Conservation (phyloP, 352 stramenopile genomes). For the Saprolegnia diclina region DNA sequence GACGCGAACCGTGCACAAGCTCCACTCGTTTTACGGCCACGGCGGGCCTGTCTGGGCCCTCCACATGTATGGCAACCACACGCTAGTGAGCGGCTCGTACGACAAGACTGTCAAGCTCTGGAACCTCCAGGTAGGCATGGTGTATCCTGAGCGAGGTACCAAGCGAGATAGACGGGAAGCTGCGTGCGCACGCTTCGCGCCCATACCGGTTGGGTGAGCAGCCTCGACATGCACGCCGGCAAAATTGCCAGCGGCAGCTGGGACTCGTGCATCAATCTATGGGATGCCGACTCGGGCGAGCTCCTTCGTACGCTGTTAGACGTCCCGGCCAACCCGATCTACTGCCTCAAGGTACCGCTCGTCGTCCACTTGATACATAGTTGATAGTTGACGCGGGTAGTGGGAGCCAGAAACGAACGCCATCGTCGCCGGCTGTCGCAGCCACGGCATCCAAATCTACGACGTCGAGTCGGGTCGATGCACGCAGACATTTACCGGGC, state of each 20-base stretch:
- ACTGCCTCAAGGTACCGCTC: slow-evolving; percentile 30
- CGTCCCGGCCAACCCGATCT: slow-evolving; percentile 30
- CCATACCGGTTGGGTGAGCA: slow-evolving; percentile 28
- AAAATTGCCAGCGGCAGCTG: slow-evolving; percentile 17
- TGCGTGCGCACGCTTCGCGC: slow-evolving; percentile 31
- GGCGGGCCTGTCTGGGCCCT: slow-evolving; percentile 33
- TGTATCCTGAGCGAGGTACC: background rate
- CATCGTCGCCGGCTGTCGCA: slow-evolving; percentile 30
- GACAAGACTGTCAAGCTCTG: slow-evolving; percentile 39
- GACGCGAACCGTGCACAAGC: slow-evolving; percentile 29
- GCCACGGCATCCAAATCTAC: slow-evolving; percentile 32
- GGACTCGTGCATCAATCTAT: slow-evolving; percentile 31
- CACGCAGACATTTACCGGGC: slow-evolving; percentile 26
- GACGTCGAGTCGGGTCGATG: slow-evolving; percentile 31
- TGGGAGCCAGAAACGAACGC: slow-evolving; percentile 28
- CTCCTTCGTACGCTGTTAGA: slow-evolving; percentile 30
- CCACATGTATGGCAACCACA: slow-evolving; percentile 27
- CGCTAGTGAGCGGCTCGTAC: slow-evolving; percentile 34
- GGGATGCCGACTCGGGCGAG: slow-evolving; percentile 26
- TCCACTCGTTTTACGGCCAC: slow-evolving; percentile 35
- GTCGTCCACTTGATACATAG: background rate
- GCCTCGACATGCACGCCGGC: background rate
- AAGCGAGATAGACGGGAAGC: slow-evolving; percentile 25
- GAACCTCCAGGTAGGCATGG: slow-evolving; percentile 30
- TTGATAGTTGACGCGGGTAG: slow-evolving; percentile 27